Evolutionary conservation across 805 yeast species (phyloP).

Genomic region (Scheffersomyces amazonensis): DNA sequence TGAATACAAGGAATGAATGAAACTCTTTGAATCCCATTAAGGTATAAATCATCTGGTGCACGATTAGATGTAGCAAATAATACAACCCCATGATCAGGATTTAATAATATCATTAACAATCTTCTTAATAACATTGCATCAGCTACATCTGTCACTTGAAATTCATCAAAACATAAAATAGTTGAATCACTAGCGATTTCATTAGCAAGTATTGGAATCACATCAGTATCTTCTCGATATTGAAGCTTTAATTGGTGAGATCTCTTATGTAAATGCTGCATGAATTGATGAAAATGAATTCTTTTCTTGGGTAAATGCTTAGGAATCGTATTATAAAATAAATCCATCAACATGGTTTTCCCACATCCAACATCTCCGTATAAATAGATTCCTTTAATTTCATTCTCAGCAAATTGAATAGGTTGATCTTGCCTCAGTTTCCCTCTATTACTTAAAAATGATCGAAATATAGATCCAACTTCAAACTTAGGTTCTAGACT

Average conservation of each 20-base stretch:
- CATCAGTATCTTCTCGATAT: slow-evolving; percentile 66
- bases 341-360: slow-evolving; percentile 96
- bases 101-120: slow-evolving; percentile 60
- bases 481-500: slow-evolving; percentile 51
- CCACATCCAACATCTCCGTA: slow-evolving; percentile 99
- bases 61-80: slow-evolving; percentile 93
- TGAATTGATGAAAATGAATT: slow-evolving; percentile 93
- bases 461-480: slow-evolving; percentile 31
- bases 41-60: slow-evolving; percentile 89
- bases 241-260: slow-evolving; percentile 68
- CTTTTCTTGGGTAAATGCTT: slow-evolving; percentile 71
- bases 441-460: slow-evolving; percentile 9
- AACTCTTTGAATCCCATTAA: slow-evolving; percentile 90
- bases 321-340: slow-evolving; percentile 85
- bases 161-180: slow-evolving; percentile 91
- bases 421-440: neutral
- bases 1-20: slow-evolving; percentile 91
- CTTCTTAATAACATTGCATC: slow-evolving; percentile 95
- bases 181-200: slow-evolving; percentile 77
- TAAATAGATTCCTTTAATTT: slow-evolving; percentile 79
- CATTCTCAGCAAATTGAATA: slow-evolving; percentile 20
- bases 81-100: slow-evolving; percentile 76
- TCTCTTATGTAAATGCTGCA: slow-evolving; percentile 90
- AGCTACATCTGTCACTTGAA: slow-evolving; percentile 97
- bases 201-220: slow-evolving; percentile 79